phyloP scores from a whole-genome alignment of 73 alveolate species.

The Blepharisma japonicum region DNA sequence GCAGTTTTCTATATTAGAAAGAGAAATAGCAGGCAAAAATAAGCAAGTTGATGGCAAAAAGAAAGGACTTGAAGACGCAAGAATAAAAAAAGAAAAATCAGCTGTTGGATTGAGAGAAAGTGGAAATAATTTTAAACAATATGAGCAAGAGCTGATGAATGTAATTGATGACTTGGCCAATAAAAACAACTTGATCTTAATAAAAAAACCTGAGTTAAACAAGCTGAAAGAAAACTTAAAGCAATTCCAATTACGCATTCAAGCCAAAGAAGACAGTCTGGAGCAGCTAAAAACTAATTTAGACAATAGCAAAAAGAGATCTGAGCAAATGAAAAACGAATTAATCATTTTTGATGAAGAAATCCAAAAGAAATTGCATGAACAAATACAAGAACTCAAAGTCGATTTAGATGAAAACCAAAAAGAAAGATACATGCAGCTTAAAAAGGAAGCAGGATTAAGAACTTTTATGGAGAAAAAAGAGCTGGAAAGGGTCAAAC shows the following conservation, averaged over 20 bases:
- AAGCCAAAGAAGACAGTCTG: conserved; percentile 44
- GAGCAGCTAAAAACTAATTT: conserved; percentile 52
- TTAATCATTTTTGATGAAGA: conserved; percentile 33
- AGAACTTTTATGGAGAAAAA: conserved; percentile 41
- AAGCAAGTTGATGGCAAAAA: conserved; percentile 54
- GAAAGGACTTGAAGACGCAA: conserved; percentile 44
- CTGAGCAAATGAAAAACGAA: conserved; percentile 1
- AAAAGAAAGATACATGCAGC: conserved; percentile 43
- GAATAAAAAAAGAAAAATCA: conserved; percentile 55
- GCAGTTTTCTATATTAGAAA: conserved; percentile 53
- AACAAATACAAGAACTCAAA: not conserved
- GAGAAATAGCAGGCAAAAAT: conserved; percentile 49
- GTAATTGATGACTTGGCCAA: not conserved
- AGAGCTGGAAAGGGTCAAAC: conserved; percentile 31
- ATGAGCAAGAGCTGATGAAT: conserved; percentile 36
- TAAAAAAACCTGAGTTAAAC: conserved; percentile 51
- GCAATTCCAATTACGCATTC: conserved; percentile 53
- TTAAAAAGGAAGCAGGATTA: conserved; percentile 36
- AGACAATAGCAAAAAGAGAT: conserved; percentile 30
- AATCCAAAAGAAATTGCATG: conserved; percentile 24
- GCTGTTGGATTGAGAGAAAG: conserved; percentile 37
- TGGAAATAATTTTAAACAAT: conserved; percentile 28
- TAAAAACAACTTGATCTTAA: conserved; percentile 23
- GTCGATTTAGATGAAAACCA: conserved; percentile 17
- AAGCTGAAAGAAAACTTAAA: conserved; percentile 46